These are phyloP conservation scores for Cercospora citrullina DNA, from an alignment of 2,329 filamentous ascomycete species.

Conservation along the genomic window DNA sequence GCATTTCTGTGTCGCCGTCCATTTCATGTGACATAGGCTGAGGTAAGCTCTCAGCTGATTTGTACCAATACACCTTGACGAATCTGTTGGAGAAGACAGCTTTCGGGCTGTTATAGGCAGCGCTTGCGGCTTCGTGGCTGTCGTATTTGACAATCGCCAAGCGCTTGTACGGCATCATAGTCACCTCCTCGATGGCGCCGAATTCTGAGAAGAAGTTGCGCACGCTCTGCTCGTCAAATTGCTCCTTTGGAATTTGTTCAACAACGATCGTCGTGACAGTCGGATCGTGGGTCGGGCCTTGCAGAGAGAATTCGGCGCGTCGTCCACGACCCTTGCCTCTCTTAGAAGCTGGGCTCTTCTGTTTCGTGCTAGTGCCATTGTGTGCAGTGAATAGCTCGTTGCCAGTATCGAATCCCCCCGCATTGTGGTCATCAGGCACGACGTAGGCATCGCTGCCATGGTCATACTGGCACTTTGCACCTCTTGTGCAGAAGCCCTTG, in stretches of 20 bases:
- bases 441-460: slow-evolving; percentile 59
- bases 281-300: slow-evolving; percentile 63
- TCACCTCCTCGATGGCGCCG: slow-evolving; percentile 63
- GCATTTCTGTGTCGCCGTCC: slow-evolving; percentile 31
- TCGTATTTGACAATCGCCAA: slow-evolving; percentile 70
- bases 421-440: slow-evolving; percentile 43
- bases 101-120: slow-evolving; percentile 74
- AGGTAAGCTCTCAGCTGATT: slow-evolving; percentile 42
- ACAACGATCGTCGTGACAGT: slow-evolving; percentile 70
- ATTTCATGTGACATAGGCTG: slow-evolving; percentile 19
- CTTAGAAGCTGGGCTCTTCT: slow-evolving; percentile 35
- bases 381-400: slow-evolving; percentile 45
- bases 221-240: slow-evolving; percentile 65
- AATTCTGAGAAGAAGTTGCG: slow-evolving; percentile 71
- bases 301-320: slow-evolving; percentile 63
- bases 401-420: slow-evolving; percentile 60
- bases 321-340: slow-evolving; percentile 43
- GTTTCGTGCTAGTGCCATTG: slow-evolving; percentile 16
- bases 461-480: slow-evolving; percentile 67
- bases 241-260: slow-evolving; percentile 73
- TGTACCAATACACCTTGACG: slow-evolving; percentile 80
- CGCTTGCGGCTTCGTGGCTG: slow-evolving; percentile 64
- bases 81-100: slow-evolving; percentile 83
- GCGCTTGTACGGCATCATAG: slow-evolving; percentile 65
- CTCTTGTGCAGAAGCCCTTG: slow-evolving; percentile 70